A percentile compares a stretch with the other conserved stretches of the same genome.
These are phyloP conservation scores for Cladobotryum mycophilum DNA, from an alignment of 2,329 filamentous ascomycete genomes.

Conservation along the genomic window DNA sequence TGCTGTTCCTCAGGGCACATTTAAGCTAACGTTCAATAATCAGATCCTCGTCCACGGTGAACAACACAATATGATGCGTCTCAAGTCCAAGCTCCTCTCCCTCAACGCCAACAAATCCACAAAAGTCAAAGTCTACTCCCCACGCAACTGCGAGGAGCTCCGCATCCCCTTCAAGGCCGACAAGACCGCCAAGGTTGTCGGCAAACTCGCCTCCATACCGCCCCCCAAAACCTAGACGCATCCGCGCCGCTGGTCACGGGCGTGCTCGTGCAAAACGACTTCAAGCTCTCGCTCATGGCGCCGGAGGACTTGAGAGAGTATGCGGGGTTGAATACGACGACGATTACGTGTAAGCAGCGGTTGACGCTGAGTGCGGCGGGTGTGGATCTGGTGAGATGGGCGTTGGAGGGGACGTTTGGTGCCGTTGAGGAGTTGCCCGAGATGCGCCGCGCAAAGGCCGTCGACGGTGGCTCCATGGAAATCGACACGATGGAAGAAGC, in stretches of 20 bases:
- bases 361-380: conserved; percentile 83
- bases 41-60: conserved; percentile 96
- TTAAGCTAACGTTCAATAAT: background rate
- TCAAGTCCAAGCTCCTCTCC: conserved; percentile 92
- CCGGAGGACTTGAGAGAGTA: conserved; percentile 94
- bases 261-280: conserved; percentile 94
- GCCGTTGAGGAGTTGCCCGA: conserved; percentile 65
- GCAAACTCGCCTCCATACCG: conserved; percentile 77
- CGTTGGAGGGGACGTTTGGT: conserved; percentile 89
- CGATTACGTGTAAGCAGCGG: conserved; percentile 86
- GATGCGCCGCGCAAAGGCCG: conserved; percentile 34
- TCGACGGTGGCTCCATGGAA: conserved; percentile 16
- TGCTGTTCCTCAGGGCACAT: too few species aligned
- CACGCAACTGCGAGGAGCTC: conserved; percentile 90
- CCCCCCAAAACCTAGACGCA: conserved; percentile 47
- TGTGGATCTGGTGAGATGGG: conserved; percentile 88
- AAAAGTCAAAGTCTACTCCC: conserved; percentile 89
- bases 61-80: conserved; percentile 94
- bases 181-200: conserved; percentile 93
- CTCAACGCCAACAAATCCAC: conserved; percentile 74
- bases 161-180: conserved; percentile 93
- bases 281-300: conserved; percentile 94
- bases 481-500: conserved; percentile 40
- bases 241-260: conserved; percentile 63
- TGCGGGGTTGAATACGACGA: conserved; percentile 92